Evolutionary conservation across 1,284 basidiomycete genomes (phyloP).

Genomic region (Afroboletus lepidellus): DNA sequence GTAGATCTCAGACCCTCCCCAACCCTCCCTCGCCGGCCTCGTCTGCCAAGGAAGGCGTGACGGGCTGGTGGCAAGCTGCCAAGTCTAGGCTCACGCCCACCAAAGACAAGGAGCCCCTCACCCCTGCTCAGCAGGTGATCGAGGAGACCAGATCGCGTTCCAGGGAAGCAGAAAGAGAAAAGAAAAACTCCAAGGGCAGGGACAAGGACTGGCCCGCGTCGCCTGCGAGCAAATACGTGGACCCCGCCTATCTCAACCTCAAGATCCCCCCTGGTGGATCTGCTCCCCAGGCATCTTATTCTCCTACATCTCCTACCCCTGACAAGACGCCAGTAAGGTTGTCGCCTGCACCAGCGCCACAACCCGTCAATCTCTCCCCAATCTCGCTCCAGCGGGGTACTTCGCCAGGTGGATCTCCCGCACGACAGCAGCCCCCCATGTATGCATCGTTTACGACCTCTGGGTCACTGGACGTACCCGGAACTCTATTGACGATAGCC

Average conservation of each 20-base stretch:
- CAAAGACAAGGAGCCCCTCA: conserved; percentile 74
- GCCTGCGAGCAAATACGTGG: conserved; percentile 45
- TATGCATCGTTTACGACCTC: conserved; percentile 72
- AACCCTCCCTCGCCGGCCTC: conserved; percentile 60
- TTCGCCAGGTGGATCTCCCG: conserved; percentile 54
- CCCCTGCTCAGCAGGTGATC: conserved; percentile 77
- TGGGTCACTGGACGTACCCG: conserved; percentile 68
- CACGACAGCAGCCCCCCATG: conserved; percentile 59
- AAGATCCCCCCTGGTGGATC: conserved; percentile 40
- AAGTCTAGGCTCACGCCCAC: conserved; percentile 75
- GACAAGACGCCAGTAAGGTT: conserved; percentile 57
- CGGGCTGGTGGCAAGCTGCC: conserved; percentile 66
- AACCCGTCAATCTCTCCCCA: conserved; percentile 35
- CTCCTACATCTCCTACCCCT: conserved; percentile 55
- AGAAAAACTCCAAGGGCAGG: conserved; percentile 47
- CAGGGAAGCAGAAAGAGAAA: conserved; percentile 41
- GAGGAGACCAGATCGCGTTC: conserved; percentile 67
- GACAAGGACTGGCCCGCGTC: conserved; percentile 58
- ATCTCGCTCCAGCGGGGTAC: conserved; percentile 35
- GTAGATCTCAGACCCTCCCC: conserved; percentile 50
- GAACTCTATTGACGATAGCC: conserved; percentile 51
- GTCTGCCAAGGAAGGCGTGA: conserved; percentile 55
- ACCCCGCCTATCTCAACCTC: conserved; percentile 58
- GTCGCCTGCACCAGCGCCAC: conserved; percentile 38
- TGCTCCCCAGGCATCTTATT: conserved; percentile 44